Base-by-base conservation (phyloP, 805 yeast genomes). In the Candida ovalis region DNA sequence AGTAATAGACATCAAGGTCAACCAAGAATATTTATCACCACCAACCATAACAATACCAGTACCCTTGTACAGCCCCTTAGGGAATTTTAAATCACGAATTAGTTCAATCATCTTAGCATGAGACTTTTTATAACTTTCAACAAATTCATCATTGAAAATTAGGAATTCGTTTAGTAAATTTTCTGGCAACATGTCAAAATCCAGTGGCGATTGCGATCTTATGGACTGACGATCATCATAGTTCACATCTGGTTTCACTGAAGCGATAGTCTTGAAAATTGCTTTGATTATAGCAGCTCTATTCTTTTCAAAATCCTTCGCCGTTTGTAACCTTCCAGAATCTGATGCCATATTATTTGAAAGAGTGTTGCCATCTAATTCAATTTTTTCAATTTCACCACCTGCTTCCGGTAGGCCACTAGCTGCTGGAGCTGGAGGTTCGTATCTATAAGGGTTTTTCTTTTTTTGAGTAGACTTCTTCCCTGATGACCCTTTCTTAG, bases 41-140 rank as follows among this genome's bases (percentile, higher is more conserved):
- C 84, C 86, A 40, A 80, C 83, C 58, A 73, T 78, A 2, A 80
- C 85, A 9, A 80, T 75, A 17, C 86, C 86, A 53, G 75, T 68
- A 1, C 81, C 77, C 3, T 63, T 59, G 58, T 76, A 78, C 10
- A 78, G 53, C 4, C 69, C 64, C 50, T 71, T 38, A 4, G 63
- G 60, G 32, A 55, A 53, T 15, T 45, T 40, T 13, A 57, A 25
- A 19, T 48, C 60, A 5, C 80, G 80, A 61, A 82, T 62, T 35
- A 62, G 63, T 1, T 61, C 60, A 25, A 77, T 64, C 10, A 76
- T 74, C 40, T 62, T 59, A 4, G 61, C 45, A 60, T 82, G 87
- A 17, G 80, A 71, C 17, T 55, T 53, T 18, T 60, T 68, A 71
- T 82, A 70, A 22, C 68, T 61, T 2, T 55, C 53, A 32, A 77